Evolutionary conservation across 352 stramenopile genomes (phyloP).

Genomic region (Globisporangium acanthophoron): DNA sequence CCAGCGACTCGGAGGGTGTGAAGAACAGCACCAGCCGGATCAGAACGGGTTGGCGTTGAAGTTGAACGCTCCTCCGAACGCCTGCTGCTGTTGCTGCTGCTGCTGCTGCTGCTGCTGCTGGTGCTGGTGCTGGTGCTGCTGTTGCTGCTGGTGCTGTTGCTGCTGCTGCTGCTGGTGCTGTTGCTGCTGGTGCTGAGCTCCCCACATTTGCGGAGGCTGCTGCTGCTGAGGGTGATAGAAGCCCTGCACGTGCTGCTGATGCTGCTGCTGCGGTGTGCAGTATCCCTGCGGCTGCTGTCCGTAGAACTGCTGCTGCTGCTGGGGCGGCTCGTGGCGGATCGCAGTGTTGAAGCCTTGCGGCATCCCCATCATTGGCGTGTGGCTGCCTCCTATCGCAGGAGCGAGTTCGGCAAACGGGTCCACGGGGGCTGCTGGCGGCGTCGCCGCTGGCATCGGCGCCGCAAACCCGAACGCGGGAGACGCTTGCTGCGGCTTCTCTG

Average conservation of each 20-base stretch:
- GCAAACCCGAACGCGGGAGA: constrained; percentile 28
- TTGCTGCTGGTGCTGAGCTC: constrained; percentile 12
- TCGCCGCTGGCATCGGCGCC: constrained; percentile 9
- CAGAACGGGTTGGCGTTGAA: constrained; percentile 12
- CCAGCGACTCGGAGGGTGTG: not conserved
- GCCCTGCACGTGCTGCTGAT: constrained; percentile 10
- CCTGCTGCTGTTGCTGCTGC: not conserved
- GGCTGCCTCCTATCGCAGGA: not conserved
- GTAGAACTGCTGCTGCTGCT: constrained; percentile 17
- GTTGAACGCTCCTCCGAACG: constrained; percentile 6
- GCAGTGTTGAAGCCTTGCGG: constrained; percentile 10
- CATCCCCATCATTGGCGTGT: constrained; percentile 6
- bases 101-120: constrained; percentile 19
- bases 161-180: constrained; percentile 19
- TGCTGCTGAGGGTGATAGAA: constrained; percentile 23
- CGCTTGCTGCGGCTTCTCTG: constrained; percentile 32
- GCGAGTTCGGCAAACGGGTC: constrained; percentile 53
- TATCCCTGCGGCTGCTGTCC: constrained; percentile 9
- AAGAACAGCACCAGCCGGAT: not conserved
- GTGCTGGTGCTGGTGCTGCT: constrained; percentile 14
- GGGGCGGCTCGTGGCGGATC: constrained; percentile 9
- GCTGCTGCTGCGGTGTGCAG: constrained; percentile 18
- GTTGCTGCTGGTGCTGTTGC: not conserved
- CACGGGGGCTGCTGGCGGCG: constrained; percentile 15
- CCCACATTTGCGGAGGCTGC: constrained; percentile 32